Percentiles rank a stretch among this genome's conserved stretches.
These are phyloP conservation scores for Articulospora tetracladia DNA, from an alignment of 495 filamentous ascomycete genomes.

Conservation along the genomic window DNA sequence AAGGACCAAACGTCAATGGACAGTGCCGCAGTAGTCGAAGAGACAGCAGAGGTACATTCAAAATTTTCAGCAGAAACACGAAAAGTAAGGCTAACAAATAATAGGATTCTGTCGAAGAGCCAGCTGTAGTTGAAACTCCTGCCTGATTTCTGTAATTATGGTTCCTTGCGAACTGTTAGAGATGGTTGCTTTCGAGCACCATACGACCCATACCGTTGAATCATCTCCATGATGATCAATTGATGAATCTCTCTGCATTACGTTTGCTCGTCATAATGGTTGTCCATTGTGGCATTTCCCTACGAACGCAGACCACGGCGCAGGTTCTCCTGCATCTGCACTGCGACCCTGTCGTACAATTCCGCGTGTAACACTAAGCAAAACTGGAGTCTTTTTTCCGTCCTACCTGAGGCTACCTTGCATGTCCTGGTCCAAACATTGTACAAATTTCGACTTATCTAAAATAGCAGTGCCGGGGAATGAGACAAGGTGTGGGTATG, in stretches of 20 bases:
- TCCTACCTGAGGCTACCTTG: constrained; percentile 8
- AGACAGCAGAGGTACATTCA: too few relatives aligned
- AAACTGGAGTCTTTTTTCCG: constrained; percentile 13
- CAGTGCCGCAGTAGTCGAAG: not conserved
- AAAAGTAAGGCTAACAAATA: not conserved
- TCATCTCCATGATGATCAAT: constrained; percentile 11
- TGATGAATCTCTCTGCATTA: constrained; percentile 17
- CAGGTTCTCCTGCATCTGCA: constrained; percentile 14
- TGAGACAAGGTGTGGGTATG: not conserved
- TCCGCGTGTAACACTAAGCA: constrained; percentile 27
- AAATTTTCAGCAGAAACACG: not conserved
- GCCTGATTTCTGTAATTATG: constrained; percentile 6
- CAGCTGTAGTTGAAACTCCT: constrained; percentile 24
- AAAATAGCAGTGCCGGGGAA: constrained; percentile 19
- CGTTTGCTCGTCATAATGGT: constrained; percentile 8
- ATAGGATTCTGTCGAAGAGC: constrained; percentile 10
- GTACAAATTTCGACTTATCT: constrained; percentile 23
- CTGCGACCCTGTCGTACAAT: constrained; percentile 18
- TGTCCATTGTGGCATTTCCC: constrained; percentile 8
- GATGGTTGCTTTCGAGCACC: not conserved
- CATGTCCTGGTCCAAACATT: constrained; percentile 12
- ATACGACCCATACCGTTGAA: constrained; percentile 1
- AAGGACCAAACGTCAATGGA: constrained; percentile 26
- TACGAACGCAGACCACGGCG: not conserved
- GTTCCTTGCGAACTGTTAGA: not conserved